Base-by-base conservation (phyloP, 2,329 filamentous ascomycete species). In the Colletotrichum camelliae region DNA sequence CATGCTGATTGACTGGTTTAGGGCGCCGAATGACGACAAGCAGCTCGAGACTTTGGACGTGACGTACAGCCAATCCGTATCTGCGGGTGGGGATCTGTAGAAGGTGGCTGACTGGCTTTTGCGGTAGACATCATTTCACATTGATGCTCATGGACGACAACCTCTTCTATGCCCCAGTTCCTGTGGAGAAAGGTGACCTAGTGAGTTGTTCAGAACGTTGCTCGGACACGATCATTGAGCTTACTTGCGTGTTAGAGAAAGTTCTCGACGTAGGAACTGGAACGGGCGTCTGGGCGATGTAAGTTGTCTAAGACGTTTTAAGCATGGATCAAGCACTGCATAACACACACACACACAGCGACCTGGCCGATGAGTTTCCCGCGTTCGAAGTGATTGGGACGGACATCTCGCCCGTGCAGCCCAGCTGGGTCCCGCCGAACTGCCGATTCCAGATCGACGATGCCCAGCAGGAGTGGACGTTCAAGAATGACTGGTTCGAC, bases 361-460 rank as follows among this genome's bases (percentile, higher is more conserved):
- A 91, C 75, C 80, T 85, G 65, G 81, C 85, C 77, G 81, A 89
- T 62, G 75, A 85, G 2, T 87, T 87, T 39, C 87, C 88, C 8
- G 79, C 84, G 70, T 85, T 80, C 72, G 84, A 80, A 81, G 87
- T 83, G 1, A 85, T 87, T 37, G 90, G 90, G 35, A 90, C 88
- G 2, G 90, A 92, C 79, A 86, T 92, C 7, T 90, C 88, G 4
- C 88, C 90, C 1, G 89, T 91, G 13, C 90, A 92, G 79, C 89
- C 90, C 1, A 82, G 81, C 43, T 72, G 70, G 74, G 70, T 70
- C 1, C 82, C 84, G 0, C 84, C 84, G 4, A 85, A 86, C n/a
- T 67, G 84, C 7, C 77, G 79, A 5, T 86, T 86, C 64, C 80
- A 84, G 18, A 82, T 86, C 72, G 85, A 83, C 62, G 84, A 83